Base-by-base conservation (phyloP, 2,329 filamentous ascomycete genomes). In the Fusarium sp. region DNA sequence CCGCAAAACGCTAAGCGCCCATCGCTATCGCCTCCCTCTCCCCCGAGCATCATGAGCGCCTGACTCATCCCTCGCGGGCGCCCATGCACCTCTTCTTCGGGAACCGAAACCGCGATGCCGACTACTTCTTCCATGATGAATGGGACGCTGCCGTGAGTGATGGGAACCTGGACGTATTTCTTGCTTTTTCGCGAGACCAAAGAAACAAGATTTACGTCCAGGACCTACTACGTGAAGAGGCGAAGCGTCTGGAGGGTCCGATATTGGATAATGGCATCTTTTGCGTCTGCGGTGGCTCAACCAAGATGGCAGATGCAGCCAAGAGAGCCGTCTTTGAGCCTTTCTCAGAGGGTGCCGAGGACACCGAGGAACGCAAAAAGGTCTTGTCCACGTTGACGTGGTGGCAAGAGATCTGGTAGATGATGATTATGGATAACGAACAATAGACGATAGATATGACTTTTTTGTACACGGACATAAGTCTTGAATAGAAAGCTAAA, bases 91-190 rank as follows among this genome's bases (percentile, higher is more conserved):
- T 99, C 2, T 92, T 98, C 82, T 98, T 95, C 75, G 97, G 97
- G 13, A 95, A 94, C 74, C 92, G 97, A 35, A 97, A 94, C 77
- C 84, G 86, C 13, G 78, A 85, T 0, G 89, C 92, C 0, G 97
- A 99, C 81, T 98, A 90, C 83, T 95, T 95, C 84, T 99, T 97
- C 81, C 82, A 86, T 6, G 82, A 92, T 0, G 95, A 98, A 72
- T 98, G 95, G 95, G 78, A 84, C 2, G 45, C 65, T 13, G 68
- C 79, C 1, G 74, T 73, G 2, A 52, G 59, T 6, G 71, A 72
- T 3, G 75, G 63, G 3, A 67, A 75, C 2, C 56, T 87, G 7
- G 60, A 77, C 0, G 78, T 88, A 9, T 79, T 83, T 50, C 81
- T 87, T 2, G 87, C 87, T 27, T 89, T 90, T 73, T 87, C 88